Base-by-base conservation (phyloP, 768 basidiomycete species). In the Macrocybe gigantea region DNA sequence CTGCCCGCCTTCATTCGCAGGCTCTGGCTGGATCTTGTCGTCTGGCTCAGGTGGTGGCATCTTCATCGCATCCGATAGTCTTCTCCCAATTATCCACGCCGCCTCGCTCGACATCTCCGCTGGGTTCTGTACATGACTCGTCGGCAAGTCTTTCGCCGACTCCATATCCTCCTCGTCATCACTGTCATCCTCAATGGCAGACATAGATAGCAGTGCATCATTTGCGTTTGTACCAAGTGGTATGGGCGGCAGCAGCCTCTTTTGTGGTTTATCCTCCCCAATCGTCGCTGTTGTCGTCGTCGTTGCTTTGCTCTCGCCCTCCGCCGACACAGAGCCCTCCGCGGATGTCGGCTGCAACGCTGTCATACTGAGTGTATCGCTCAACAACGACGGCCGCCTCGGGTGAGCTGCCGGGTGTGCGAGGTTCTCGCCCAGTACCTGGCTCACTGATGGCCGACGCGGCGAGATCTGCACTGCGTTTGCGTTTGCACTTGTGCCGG, bases 121-220 rank as follows among this genome's bases (percentile, higher is more conserved):
- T 13, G 48, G 36, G 14, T 40, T 49, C 38, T 42, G 47, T 8
- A 49, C 38, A 30, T 41, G 14, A 31, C 50, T 44, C 3, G 38
- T 35, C 12, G 46, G 34, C 13, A 41, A 41, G 7, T 50, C 47
- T 30, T 35, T 46, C 32, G 35, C 1, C 5, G 22, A 46, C 5
- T 14, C 33, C 1, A 32, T 37, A 5, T 39, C 49, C 8, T 62
- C 64, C 7, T 71, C 69, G 1, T 67, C 65, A 36, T 68, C 68
- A 36, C 56, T 62, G 46, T 71, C 67, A 44, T 75, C 73, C 13
- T 80, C 81, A 37, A 82, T 60, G 6, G 81, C 81, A 2, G 79
- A 80, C 62, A 72, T 72, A 30, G 77, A 75, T 30, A 76, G 63
- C 1, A 63, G 60, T n/a, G 53, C 31, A 44, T 54, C 44, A 49